Percentiles rank a stretch among this genome's conserved stretches.
These are phyloP conservation scores for Fusarium euwallaceae DNA, from an alignment of 2,329 filamentous ascomycete genomes.

Conservation along the genomic window DNA sequence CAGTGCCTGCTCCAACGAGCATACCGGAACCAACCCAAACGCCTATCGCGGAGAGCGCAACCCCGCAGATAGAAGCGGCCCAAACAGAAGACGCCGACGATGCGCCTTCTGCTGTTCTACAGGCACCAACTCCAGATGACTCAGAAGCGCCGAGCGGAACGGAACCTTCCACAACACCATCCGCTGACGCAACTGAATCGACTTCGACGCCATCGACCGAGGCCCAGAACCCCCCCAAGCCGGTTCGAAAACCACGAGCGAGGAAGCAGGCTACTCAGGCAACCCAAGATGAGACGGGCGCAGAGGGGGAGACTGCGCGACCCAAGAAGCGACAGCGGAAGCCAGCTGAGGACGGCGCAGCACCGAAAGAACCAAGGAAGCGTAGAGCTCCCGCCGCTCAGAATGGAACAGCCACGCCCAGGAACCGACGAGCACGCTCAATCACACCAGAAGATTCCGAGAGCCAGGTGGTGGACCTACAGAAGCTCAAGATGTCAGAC, in stretches of 20 bases:
- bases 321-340: conserved; percentile 53
- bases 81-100: neutral
- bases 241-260: conserved; percentile 33
- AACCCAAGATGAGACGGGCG: conserved; percentile 28
- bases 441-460: conserved; percentile 75
- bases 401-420: conserved; percentile 43
- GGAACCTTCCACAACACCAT: conserved; percentile 33
- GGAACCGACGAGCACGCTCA: conserved; percentile 58
- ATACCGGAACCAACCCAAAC: conserved; percentile 20
- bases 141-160: conserved; percentile 25
- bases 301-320: conserved; percentile 34
- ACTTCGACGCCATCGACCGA: conserved; percentile 20
- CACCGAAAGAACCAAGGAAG: conserved; percentile 44
- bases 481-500: conserved; percentile 78
- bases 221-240: conserved; percentile 14
- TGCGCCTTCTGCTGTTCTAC: conserved; percentile 14
- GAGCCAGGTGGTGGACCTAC: conserved; percentile 72
- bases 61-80: neutral
- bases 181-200: conserved; percentile 21
- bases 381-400: conserved; percentile 43
- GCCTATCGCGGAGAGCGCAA: neutral
- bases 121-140: conserved; percentile 29
- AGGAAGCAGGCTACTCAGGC: conserved; percentile 30
- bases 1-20: conserved; percentile 14
- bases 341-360: conserved; percentile 38